Evolutionary conservation across 164 flowering plant genomes (phyloP).

Genomic region (Akebia trifoliata): DNA sequence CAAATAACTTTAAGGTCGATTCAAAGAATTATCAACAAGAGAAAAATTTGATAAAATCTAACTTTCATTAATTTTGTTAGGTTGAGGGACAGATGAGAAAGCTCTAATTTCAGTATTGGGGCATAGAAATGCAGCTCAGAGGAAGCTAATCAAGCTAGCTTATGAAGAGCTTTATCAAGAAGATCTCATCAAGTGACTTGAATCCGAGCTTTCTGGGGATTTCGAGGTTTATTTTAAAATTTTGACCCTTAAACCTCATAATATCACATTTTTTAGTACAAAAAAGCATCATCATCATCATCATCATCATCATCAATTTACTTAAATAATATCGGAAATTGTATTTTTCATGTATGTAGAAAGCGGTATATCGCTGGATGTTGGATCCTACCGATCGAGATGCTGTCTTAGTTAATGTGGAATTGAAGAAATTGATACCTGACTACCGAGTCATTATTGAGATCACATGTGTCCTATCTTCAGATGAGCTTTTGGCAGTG

Average conservation of each 20-base stretch:
- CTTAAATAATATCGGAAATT: too few relatives aligned
- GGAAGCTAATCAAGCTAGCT: slow-evolving; percentile 41
- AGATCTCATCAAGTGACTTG: slow-evolving; percentile 43
- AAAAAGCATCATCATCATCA: too few relatives aligned
- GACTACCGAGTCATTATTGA: slow-evolving; percentile 54
- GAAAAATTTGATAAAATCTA: too few relatives aligned
- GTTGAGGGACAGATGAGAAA: slow-evolving; percentile 58
- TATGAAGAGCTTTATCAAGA: slow-evolving; percentile 41
- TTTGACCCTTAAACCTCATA: not conserved
- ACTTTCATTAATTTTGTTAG: slow-evolving; percentile 22
- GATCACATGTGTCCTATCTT: slow-evolving; percentile 42
- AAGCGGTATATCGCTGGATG: slow-evolving; percentile 56
- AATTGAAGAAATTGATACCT: slow-evolving; percentile 30
- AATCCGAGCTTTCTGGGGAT: slow-evolving; percentile 45
- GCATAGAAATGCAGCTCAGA: slow-evolving; percentile 47
- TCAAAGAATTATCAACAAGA: too few relatives aligned
- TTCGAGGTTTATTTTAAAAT: slow-evolving; percentile 37
- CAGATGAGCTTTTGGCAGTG: slow-evolving; percentile 49
- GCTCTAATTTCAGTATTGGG: slow-evolving; percentile 36
- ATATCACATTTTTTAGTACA: too few relatives aligned
- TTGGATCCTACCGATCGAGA: slow-evolving; percentile 71
- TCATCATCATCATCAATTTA: not conserved
- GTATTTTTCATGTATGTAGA: slow-evolving; percentile 20
- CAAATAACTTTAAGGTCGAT: too few relatives aligned
- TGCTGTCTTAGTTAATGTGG: slow-evolving; percentile 59